A percentile compares a stretch with the other conserved stretches of the same genome.
These are phyloP conservation scores for Malus sieversii DNA, from an alignment of 306 rosid genomes.

Conservation along the genomic window DNA sequence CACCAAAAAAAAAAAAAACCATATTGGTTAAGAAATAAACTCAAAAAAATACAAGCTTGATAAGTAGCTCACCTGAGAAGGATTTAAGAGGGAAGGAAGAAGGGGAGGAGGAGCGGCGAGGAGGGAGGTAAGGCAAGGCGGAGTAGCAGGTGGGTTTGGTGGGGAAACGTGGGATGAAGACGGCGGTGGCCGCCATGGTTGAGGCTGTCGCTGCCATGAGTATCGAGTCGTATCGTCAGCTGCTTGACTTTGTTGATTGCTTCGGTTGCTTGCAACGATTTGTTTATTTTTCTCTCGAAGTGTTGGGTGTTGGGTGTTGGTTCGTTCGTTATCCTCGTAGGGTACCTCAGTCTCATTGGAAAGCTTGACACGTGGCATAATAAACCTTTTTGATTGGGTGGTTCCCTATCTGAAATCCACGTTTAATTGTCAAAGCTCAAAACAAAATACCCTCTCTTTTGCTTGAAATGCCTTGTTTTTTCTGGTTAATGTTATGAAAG, in stretches of 20 bases:
- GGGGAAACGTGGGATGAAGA: conserved; percentile 35
- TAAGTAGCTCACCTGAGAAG: conserved; percentile 35
- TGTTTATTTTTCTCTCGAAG: background rate
- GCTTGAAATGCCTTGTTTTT: background rate
- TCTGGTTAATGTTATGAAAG: background rate
- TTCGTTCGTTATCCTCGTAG: conserved; percentile 36
- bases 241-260: conserved; percentile 8
- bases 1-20: background rate
- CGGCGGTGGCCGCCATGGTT: conserved; percentile 50
- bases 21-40: background rate
- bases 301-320: conserved; percentile 26
- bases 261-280: background rate
- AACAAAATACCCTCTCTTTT: background rate
- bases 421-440: background rate
- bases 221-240: conserved; percentile 5
- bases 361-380: conserved; percentile 45
- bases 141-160: conserved; percentile 44
- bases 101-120: conserved; percentile 50
- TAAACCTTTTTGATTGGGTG: conserved; percentile 38
- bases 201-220: conserved; percentile 58
- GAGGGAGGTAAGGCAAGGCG: conserved; percentile 64
- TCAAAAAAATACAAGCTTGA: background rate
- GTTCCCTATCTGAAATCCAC: conserved; percentile 66
- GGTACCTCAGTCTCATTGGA: conserved; percentile 7
- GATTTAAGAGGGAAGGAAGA: conserved; percentile 38